Evolutionary conservation across 2,329 filamentous ascomycete species (phyloP).

Genomic region (Fusarium heterosporum): DNA sequence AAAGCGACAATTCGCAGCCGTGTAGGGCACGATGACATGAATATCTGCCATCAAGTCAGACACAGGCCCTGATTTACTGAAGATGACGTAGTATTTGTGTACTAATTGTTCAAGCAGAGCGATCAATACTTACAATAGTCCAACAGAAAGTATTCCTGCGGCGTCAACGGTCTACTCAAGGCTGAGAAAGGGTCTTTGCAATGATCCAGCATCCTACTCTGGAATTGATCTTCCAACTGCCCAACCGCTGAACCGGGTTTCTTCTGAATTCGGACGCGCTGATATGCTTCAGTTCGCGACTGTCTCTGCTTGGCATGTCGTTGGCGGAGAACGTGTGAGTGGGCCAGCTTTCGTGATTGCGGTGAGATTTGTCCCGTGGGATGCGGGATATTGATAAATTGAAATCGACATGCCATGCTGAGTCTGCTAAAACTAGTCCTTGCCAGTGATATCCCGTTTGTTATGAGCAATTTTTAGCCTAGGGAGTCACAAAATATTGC

Average conservation of each 20-base stretch:
- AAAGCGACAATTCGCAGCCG: background rate
- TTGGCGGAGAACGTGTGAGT: slow-evolving; percentile 11
- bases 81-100: background rate
- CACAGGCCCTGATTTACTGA: accelerated
- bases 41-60: background rate
- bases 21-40: slow-evolving; percentile 2
- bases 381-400: slow-evolving; percentile 18
- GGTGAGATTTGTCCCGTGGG: background rate
- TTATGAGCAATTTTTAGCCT: background rate
- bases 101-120: too few relatives aligned
- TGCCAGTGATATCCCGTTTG: background rate
- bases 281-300: slow-evolving; percentile 5
- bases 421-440: background rate
- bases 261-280: background rate
- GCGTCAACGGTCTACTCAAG: background rate
- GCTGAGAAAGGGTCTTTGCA: slow-evolving; percentile 4
- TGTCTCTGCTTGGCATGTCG: slow-evolving; percentile 22
- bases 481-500: background rate
- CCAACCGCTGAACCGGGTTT: background rate
- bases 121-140: slow-evolving; percentile 10
- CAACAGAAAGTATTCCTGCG: slow-evolving; percentile 12
- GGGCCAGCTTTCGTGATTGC: slow-evolving; percentile 2
- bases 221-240: background rate
- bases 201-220: background rate
- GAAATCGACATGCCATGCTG: slow-evolving; percentile 6